phyloP scores from a whole-genome alignment of 2,329 filamentous ascomycete genomes.

The Plectosphaerella plurivora region DNA sequence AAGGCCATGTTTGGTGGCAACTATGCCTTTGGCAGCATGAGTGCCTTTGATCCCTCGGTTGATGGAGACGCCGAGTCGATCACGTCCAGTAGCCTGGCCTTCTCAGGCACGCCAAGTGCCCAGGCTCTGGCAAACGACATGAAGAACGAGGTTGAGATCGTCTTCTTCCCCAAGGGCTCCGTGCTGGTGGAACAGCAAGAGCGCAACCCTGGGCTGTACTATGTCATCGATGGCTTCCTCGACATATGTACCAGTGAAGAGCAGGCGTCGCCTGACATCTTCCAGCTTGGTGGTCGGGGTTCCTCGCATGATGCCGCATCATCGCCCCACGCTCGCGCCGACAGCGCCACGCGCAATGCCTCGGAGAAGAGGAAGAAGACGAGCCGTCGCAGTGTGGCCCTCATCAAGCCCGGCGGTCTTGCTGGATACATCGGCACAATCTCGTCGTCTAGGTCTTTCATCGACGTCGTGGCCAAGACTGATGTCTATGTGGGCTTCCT shows the following conservation, averaged over 20 bases:
- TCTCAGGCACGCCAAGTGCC: slow-evolving; percentile 57
- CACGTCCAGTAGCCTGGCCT: slow-evolving; percentile 63
- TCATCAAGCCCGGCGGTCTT: slow-evolving; percentile 91
- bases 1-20: slow-evolving; percentile 65
- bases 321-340: neutral
- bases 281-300: slow-evolving; percentile 29
- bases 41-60: slow-evolving; percentile 69
- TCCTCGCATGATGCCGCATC: slow-evolving; percentile 15
- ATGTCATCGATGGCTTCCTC: slow-evolving; percentile 94
- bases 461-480: slow-evolving; percentile 94
- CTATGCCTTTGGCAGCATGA: slow-evolving; percentile 88
- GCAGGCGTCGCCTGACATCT: slow-evolving; percentile 41
- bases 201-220: slow-evolving; percentile 93
- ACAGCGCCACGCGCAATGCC: neutral
- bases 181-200: slow-evolving; percentile 95
- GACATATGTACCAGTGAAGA: slow-evolving; percentile 83
- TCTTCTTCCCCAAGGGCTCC: slow-evolving; percentile 92
- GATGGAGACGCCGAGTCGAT: slow-evolving; percentile 88
- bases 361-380: slow-evolving; percentile 42
- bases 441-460: slow-evolving; percentile 92
- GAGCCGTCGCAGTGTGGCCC: slow-evolving; percentile 66
- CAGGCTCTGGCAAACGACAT: slow-evolving; percentile 71
- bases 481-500: slow-evolving; percentile 97
- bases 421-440: slow-evolving; percentile 93
- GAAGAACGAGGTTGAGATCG: slow-evolving; percentile 90